A percentile compares a stretch with the other conserved stretches of the same genome.
Evolutionary conservation across 495 filamentous ascomycete species (phyloP).

Genomic region (Aspergillus olivimuriae): DNA sequence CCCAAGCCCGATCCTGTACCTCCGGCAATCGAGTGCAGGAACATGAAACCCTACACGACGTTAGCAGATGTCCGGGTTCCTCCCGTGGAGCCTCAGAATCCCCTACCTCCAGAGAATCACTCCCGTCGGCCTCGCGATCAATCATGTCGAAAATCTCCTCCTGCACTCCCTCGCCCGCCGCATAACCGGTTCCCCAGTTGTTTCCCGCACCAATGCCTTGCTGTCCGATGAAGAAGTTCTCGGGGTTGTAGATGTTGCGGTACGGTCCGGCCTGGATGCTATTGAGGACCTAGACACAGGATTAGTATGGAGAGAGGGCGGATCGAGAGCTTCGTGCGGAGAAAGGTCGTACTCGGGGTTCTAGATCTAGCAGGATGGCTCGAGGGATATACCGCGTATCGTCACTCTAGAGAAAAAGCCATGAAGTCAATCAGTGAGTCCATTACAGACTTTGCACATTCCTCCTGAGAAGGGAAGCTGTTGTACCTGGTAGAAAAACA

Average conservation of each 20-base stretch:
- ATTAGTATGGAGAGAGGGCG: conserved; percentile 1
- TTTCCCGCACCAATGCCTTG: conserved; percentile 91
- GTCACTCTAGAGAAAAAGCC: conserved; percentile 53
- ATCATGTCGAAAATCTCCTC: conserved; percentile 99
- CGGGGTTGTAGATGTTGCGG: conserved; percentile 97
- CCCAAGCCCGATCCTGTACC: conserved; percentile 93
- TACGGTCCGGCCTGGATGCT: conserved; percentile 88
- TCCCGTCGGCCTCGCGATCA: conserved; percentile 95
- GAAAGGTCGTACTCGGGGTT: conserved; percentile 65
- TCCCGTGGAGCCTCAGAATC: neutral
- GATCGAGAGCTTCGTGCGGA: conserved; percentile 2
- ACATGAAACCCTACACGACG: conserved; percentile 76
- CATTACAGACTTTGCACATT: too few species aligned
- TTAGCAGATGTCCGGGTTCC: neutral
- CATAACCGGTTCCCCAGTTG: conserved; percentile 95
- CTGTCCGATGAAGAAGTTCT: conserved; percentile 94
- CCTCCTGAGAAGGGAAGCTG: too few species aligned
- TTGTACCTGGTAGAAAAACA: conserved; percentile 95
- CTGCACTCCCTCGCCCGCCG: conserved; percentile 83
- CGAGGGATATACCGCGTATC: conserved; percentile 97
- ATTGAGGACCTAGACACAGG: conserved; percentile 64
- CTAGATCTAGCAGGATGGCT: conserved; percentile 90
- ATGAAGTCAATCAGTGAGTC: too few species aligned
- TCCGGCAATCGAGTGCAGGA: conserved; percentile 95
- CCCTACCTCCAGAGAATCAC: conserved; percentile 83